Base-by-base conservation (phyloP, 1,284 basidiomycete species). In the Vanrija humicola region DNA sequence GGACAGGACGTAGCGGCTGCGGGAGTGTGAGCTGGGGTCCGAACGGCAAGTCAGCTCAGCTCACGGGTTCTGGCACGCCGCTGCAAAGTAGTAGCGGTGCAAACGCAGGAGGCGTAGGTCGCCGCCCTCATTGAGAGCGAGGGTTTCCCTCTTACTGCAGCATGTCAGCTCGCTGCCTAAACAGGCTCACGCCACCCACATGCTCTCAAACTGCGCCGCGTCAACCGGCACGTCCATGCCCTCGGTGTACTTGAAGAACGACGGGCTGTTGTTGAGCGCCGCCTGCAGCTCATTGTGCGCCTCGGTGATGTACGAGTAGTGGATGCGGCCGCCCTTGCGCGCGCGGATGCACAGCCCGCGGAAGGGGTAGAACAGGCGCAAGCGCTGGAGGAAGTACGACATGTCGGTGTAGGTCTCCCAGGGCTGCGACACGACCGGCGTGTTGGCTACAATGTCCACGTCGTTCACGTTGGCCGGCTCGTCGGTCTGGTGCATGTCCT, bases 391-490 rank as follows among this genome's bases (percentile, higher is more conserved):
- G 43, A 64, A 58, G 50, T 62, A 65, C 5, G 62, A 64, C 64
- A 65, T 65, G 50, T 62, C 64, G 28, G 64, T 65, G 50, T 65
- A 58, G 16, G 54, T 51, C 19, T 64, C 62, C 3, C 34, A 28
- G 7, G 62, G 62, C 21, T 58, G 50, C 1, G 59, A 59, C 8
- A 61, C 23, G 10, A 61, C 50, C 0, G 59, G 59, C 53, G 50
- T 39, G 38, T 57, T 44, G 6, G 42, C 44, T 19, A 52, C 55
- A 46, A 48, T 59, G 53, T 58, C 60, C 18, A 46, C 60, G 43
- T 65, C 64, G 48, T 65, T 62, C 39, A 64, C 29, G 45, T 65
- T 65, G 15, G 64, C 64, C 15, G 64, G 64, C 49, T 65, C 64
- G 4, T 54, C 56, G 18, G 64, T 61, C 49, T 64, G 62, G 50